These are phyloP conservation scores for Melocanna baccifera DNA, from an alignment of 176 grass and related monocot genomes.

Conservation along the genomic window DNA sequence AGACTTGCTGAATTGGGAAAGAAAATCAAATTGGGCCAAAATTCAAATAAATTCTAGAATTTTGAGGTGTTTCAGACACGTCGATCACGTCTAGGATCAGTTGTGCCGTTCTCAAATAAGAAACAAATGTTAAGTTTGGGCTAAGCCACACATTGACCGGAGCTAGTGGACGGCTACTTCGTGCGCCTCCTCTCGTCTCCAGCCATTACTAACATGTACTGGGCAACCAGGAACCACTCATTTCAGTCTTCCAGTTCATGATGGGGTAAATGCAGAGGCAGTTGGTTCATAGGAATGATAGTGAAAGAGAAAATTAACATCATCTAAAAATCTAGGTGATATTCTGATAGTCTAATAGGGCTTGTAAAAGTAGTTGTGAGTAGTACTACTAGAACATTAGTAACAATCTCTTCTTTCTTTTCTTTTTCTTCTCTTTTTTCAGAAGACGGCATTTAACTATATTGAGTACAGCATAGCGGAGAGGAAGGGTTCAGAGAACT, in stretches of 20 bases:
- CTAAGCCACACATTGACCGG: slow-evolving; percentile 4
- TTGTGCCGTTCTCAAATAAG: slow-evolving; percentile 23
- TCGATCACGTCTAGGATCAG: slow-evolving; percentile 1
- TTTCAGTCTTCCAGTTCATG: slow-evolving; percentile 35
- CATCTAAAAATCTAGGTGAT: neutral
- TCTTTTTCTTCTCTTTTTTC: neutral
- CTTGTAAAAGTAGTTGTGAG: neutral
- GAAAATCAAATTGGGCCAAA: too few relatives aligned
- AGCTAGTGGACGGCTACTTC: neutral
- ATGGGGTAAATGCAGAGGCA: slow-evolving; percentile 13
- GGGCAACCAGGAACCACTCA: slow-evolving; percentile 14
- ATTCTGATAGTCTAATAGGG: neutral
- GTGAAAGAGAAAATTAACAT: neutral
- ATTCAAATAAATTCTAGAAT: too few relatives aligned
- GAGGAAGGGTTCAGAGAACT: neutral
- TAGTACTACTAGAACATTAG: neutral
- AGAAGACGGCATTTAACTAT: neutral
- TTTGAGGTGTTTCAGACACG: neutral
- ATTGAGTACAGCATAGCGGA: neutral
- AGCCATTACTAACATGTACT: slow-evolving; percentile 14
- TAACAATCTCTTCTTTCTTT: neutral
- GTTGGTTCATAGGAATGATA: neutral
- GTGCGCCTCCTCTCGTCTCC: neutral
- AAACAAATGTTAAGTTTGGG: neutral
- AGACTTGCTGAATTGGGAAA: too few relatives aligned